Conservation (phyloP, 2,329 filamentous ascomycete genomes). For the Penicillium sp. region DNA sequence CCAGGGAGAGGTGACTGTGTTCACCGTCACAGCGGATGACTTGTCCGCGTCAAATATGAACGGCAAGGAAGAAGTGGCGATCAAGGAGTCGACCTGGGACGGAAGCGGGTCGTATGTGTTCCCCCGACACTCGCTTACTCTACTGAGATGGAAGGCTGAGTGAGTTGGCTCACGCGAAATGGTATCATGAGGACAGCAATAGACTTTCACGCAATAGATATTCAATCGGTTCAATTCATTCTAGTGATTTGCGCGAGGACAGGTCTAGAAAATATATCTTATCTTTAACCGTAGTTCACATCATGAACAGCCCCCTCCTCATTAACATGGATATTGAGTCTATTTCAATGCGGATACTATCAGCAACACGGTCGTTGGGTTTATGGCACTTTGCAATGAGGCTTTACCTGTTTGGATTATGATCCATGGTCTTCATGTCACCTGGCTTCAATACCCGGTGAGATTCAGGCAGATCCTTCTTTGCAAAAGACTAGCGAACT, state of each 20-base stretch:
- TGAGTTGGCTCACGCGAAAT: neutral
- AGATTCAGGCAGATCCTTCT: constrained; percentile 38
- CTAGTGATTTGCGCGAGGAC: no score
- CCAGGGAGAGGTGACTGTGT: constrained; percentile 48
- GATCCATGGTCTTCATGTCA: constrained; percentile 35
- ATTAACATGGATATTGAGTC: constrained; percentile 40
- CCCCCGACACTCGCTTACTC: constrained; percentile 60
- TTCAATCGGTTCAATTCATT: neutral
- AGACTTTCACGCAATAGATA: neutral
- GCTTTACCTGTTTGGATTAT: constrained; percentile 36
- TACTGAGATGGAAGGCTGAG: constrained; percentile 50
- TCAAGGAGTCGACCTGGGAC: constrained; percentile 56
- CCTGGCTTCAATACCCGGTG: constrained; percentile 39
- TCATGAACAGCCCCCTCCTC: constrained; percentile 38
- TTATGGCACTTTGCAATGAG: neutral
- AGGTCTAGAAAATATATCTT: neutral
- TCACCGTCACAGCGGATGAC: constrained; percentile 52
- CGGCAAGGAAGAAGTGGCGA: constrained; percentile 53
- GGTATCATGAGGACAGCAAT: neutral
- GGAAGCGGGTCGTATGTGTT: constrained; percentile 56
- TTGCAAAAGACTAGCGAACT: constrained; percentile 35
- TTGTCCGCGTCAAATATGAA: constrained; percentile 56
- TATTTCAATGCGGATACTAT: constrained; percentile 11
- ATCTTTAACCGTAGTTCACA: constrained; percentile 33
- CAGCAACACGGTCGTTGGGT: neutral